Conservation (phyloP, 2,329 filamentous ascomycete genomes). For the Aspergillus sp. region DNA sequence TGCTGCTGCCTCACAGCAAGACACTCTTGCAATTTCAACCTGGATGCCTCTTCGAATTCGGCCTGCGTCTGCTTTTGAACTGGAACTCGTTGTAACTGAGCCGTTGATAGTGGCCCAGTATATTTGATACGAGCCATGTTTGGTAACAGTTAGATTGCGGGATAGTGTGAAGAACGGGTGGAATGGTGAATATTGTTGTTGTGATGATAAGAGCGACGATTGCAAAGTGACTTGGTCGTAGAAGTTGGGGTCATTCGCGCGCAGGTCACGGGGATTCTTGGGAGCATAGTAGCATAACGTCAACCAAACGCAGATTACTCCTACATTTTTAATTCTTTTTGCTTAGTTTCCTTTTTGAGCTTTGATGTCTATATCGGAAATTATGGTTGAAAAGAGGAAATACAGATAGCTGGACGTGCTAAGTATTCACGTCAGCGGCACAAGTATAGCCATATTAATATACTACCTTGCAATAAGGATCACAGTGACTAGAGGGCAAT, state of each 20-base stretch:
- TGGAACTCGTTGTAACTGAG: slow-evolving; percentile 12
- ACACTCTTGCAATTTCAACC: slow-evolving; percentile 6
- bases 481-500: no score
- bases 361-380: no score
- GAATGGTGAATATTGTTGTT: background rate
- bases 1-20: slow-evolving; percentile 33
- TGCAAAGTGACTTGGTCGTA: background rate
- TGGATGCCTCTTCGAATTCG: slow-evolving; percentile 6
- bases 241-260: background rate
- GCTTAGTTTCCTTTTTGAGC: no score
- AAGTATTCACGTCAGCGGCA: no score
- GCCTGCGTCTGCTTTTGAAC: slow-evolving; percentile 10
- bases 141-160: background rate
- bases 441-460: no score
- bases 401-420: no score
- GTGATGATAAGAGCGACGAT: no score
- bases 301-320: background rate
- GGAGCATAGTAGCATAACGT: background rate
- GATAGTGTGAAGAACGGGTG: background rate
- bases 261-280: background rate
- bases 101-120: slow-evolving; percentile 13
- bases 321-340: background rate
- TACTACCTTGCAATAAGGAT: no score
- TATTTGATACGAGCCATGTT: slow-evolving; percentile 21
- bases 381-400: no score